Conservation (phyloP, 2,329 filamentous ascomycete species). For the Cucurbitaria berberidis region DNA sequence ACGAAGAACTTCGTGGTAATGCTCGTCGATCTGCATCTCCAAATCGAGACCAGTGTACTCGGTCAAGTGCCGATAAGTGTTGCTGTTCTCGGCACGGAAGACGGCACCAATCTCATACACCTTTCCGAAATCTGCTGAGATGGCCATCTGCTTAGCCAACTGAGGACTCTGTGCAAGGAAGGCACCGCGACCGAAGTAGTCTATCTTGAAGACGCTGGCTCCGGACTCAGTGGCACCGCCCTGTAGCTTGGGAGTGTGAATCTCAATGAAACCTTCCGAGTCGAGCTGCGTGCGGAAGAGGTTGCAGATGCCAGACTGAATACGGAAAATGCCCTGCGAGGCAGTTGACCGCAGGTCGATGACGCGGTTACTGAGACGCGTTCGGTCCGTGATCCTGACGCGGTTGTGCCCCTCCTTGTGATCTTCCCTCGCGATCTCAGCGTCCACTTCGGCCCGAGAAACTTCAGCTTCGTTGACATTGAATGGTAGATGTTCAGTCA, state of each 20-base stretch:
- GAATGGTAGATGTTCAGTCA: constrained; percentile 69
- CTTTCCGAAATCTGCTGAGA: constrained; percentile 84
- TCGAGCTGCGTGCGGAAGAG: constrained; percentile 81
- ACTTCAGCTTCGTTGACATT: constrained; percentile 74
- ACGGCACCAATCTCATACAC: constrained; percentile 92
- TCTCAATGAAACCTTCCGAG: constrained; percentile 81
- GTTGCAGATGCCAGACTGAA: constrained; percentile 80
- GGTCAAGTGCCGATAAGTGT: constrained; percentile 91
- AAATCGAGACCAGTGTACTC: constrained; percentile 93
- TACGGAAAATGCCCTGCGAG: constrained; percentile 85
- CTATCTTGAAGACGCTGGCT: constrained; percentile 86
- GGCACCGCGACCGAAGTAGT: constrained; percentile 86
- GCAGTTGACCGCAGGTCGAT: constrained; percentile 85
- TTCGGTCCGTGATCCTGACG: constrained; percentile 71
- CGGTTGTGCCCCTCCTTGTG: constrained; percentile 63
- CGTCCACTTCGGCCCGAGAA: constrained; percentile 61
- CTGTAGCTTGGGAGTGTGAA: constrained; percentile 91
- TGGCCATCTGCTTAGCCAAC: constrained; percentile 89
- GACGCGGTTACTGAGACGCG: constrained; percentile 78
- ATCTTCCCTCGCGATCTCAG: constrained; percentile 57
- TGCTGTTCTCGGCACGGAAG: constrained; percentile 93
- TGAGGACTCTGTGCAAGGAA: constrained; percentile 93
- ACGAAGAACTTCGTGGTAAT: constrained; percentile 86
- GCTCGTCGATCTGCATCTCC: constrained; percentile 87
- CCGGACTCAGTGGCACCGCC: constrained; percentile 90